Base-by-base conservation (phyloP, 352 stramenopile genomes). In the Pythium biforme region DNA sequence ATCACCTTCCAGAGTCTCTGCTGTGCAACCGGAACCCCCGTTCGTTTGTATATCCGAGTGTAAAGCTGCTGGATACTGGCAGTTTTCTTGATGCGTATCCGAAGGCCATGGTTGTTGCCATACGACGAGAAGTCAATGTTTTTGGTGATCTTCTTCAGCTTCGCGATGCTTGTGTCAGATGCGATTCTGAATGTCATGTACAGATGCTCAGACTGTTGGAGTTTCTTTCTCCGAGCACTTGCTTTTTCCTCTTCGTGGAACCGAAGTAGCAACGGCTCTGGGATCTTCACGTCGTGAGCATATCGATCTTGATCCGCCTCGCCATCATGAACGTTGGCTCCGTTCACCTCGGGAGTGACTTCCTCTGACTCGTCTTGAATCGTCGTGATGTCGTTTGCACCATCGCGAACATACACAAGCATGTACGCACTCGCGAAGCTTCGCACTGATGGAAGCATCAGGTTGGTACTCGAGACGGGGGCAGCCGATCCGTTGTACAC, bases 371-470 rank as follows among this genome's bases (percentile, higher is more conserved):
- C 45, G 8, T 76, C 67, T 46, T 76, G 64, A 55, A 92, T 90
- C 3, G 68, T 76, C 52, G 54, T 70, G 48, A 89, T 86, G 40
- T 89, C 85, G 41, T 90, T 94, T 29, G 81, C 69, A 14, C 83
- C 83, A 49, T 92, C 83, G 3, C 86, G 86, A 15, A 95, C 76
- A 55, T 95, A 95, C 29, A 95, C 87, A 4, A 96, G 84, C 87
- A 96, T 96, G 59, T 96, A 96, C 4, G 87, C 87, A 37, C 87
- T 96, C 4, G 85, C 86, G 56, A 90, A 94, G 40, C 72, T 95
- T 8, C 75, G 70, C 12, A 62, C 70, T 15, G 92, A 62, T 34
- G 86, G 81, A 29, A 89, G 43, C 64, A 88, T 76, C 25, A 86
- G 60, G 26, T 68, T 83, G 41, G 68, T 80, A n/a, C 23, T 45